Percentiles rank a stretch among this genome's conserved stretches.
phyloP scores from a whole-genome alignment of 345 rosid species.

The Capsella bursapastoris region DNA sequence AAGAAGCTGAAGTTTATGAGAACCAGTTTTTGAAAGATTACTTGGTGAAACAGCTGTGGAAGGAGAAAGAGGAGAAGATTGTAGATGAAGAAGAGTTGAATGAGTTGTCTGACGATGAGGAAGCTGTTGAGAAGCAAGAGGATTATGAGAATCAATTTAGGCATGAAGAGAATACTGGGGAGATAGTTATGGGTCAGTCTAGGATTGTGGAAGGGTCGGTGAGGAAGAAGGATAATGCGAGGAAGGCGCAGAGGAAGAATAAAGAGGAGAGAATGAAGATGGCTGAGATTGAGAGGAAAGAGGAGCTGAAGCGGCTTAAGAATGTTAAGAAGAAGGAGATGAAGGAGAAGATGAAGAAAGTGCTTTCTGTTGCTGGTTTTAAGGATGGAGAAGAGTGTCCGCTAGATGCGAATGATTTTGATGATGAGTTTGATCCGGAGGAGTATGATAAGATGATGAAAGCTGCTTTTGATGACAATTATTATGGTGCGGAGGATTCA shows the following conservation, averaged over 20 bases:
- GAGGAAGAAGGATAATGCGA: slow-evolving; percentile 72
- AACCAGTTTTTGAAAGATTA: slow-evolving; percentile 67
- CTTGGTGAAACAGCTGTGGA: slow-evolving; percentile 77
- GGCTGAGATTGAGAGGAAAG: slow-evolving; percentile 74
- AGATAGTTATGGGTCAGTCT: slow-evolving; percentile 70
- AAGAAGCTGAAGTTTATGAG: slow-evolving; percentile 55
- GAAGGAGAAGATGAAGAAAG: slow-evolving; percentile 69
- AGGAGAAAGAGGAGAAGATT: slow-evolving; percentile 51
- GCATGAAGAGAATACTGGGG: slow-evolving; percentile 72
- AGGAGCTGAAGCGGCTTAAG: slow-evolving; percentile 86
- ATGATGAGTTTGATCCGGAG: slow-evolving; percentile 80
- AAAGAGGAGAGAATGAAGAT: slow-evolving; percentile 72
- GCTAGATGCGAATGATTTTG: slow-evolving; percentile 51
- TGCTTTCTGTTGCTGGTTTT: slow-evolving; percentile 73
- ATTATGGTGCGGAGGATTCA: slow-evolving; percentile 67
- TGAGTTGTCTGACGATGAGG: slow-evolving; percentile 61
- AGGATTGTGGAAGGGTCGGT: slow-evolving; percentile 80
- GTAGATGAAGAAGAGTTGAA: slow-evolving; percentile 56
- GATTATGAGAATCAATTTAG: slow-evolving; percentile 66
- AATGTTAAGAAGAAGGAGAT: slow-evolving; percentile 90
- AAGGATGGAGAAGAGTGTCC: slow-evolving; percentile 53
- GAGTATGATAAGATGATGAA: slow-evolving; percentile 87
- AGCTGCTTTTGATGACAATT: slow-evolving; percentile 60
- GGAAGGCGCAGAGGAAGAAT: slow-evolving; percentile 75
- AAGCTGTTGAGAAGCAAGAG: slow-evolving; percentile 61